phyloP scores from a whole-genome alignment of 1,139 yeast species.

The Suhomyces yuchorum region DNA sequence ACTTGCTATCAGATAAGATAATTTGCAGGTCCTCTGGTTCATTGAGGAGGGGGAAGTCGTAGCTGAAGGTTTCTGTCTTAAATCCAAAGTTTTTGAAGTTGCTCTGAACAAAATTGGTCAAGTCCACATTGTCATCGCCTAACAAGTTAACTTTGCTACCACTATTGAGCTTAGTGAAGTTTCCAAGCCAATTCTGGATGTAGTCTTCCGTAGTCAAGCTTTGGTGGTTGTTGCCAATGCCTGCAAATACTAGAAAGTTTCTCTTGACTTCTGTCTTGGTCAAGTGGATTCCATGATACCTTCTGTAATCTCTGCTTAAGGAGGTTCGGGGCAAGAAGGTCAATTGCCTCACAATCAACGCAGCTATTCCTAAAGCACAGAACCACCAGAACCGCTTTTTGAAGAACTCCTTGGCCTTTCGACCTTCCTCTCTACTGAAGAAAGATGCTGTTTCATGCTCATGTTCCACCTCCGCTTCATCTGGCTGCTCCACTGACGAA shows the following conservation, averaged over 20 bases:
- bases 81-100: conserved; percentile 35
- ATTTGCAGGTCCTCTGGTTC: conserved; percentile 30
- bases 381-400: conserved; percentile 50
- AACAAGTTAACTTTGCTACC: conserved; percentile 26
- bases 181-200: conserved; percentile 27
- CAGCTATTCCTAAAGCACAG: conserved; percentile 54
- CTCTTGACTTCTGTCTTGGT: conserved; percentile 68
- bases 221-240: conserved; percentile 29
- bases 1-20: conserved; percentile 26
- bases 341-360: conserved; percentile 59
- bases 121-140: conserved; percentile 30
- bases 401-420: conserved; percentile 6
- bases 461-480: neutral
- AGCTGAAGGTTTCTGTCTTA: conserved; percentile 22
- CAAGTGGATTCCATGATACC: conserved; percentile 66
- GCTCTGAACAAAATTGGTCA: conserved; percentile 29
- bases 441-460: neutral
- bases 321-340: conserved; percentile 88
- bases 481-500: neutral
- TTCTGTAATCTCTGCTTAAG: conserved; percentile 74
- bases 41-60: conserved; percentile 23
- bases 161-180: conserved; percentile 19
- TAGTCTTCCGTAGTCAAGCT: conserved; percentile 32
- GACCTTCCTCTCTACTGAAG: neutral
- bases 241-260: conserved; percentile 28